Base-by-base conservation (phyloP, 192 early-diverging fungal genomes). In the Radiomyces spectabilis region DNA sequence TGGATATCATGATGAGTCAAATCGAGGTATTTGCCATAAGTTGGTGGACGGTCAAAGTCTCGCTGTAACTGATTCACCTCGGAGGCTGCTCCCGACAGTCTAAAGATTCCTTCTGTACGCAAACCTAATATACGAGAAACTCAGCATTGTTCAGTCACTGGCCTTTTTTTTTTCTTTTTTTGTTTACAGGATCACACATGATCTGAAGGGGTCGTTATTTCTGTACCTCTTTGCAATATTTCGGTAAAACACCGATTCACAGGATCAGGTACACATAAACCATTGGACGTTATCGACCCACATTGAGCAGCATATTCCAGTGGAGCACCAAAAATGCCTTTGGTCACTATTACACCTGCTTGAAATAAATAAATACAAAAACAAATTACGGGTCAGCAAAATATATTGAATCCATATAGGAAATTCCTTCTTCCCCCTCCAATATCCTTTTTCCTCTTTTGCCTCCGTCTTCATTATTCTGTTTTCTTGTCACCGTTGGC, bases 1-100 rank as follows among this genome's bases (percentile, higher is more conserved):
- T 67, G 65, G 18, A 67, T 67, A 22, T 67, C 58, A 41, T 49
- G 52, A 26, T 42, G 15, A 27, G 53, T 35, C 35, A 67, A 50
- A 19, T 61, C 64, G 15, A 55, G 19, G 15, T 44, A 59, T 26
- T 41, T 67, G 32, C 53, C 48, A 51, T 45, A 56, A 6, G 65
- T 44, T 45, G 51, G 65, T 35, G 47, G 40, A 32, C 31, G 31
- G 31, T 67, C 53, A 35, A 67, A 55, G 7, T 54, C 57, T 31
- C 35, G 24, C 13, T 56, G 45, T 2, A 61, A 37, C 29, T 49
- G 21, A 30, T 61, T 57, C 16, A 67, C 65, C 43, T 61, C 58
- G 16, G 65, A 41, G 5, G 57, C 50, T n/a, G 57, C 58, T n/a
- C 65, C 65, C 37, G 65, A 67, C 19, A 67, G 33, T 49, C 65